Evolutionary conservation across 2,329 filamentous ascomycete genomes (phyloP), one percentile per base, ranked within the genome.

Genomic region (Paecilomyces sp.): DNA sequence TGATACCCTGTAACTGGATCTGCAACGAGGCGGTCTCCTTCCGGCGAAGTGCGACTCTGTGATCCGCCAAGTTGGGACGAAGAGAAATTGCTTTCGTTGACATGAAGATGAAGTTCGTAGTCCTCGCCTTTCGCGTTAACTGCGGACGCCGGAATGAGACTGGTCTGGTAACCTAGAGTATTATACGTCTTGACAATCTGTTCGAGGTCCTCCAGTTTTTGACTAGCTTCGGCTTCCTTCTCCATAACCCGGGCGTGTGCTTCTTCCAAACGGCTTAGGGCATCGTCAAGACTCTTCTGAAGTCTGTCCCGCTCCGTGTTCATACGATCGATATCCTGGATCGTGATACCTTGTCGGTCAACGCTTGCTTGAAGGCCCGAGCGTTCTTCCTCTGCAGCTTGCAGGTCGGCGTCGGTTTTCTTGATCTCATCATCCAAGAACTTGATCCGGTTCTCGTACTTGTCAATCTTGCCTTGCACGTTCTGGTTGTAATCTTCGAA

Each of bases 251-350:
- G 88, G 65, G 85, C 88, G 78, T 95, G 95, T 8, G 88, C 84
- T 63, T 97, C 94, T 60, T 97, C 92, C 0, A 97, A 81, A 57
- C 91, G 84, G 58, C 85, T 81, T 5, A 85, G 82, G 0, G 91
- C 89, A 1, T 87, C 84, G 67, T 96, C 91, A 53, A 96, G 88
- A 51, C 88, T 90, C 68, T 89, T 92, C 65, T 96, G 91, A n/a
- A 99, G 83, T 54, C 94, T 87, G 70, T 99, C 94, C 57, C 92
- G 88, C 74, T 99, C 94, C 36, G 90, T 88, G 67, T 92, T 96
- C 93, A 99, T 97, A 74, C 94, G 91, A 82, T 99, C 94, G 71
- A 99, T 97, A 83, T 99, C 94, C 77, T 94, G 90, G 77, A 97
- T 95, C 69, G 92, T 95, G 72, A 99, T 92, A 2, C 94, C 94